Evolutionary conservation across 1,284 basidiomycete genomes (phyloP), one percentile per base, ranked within the genome.

Genomic region (Ustilago bromivora): DNA sequence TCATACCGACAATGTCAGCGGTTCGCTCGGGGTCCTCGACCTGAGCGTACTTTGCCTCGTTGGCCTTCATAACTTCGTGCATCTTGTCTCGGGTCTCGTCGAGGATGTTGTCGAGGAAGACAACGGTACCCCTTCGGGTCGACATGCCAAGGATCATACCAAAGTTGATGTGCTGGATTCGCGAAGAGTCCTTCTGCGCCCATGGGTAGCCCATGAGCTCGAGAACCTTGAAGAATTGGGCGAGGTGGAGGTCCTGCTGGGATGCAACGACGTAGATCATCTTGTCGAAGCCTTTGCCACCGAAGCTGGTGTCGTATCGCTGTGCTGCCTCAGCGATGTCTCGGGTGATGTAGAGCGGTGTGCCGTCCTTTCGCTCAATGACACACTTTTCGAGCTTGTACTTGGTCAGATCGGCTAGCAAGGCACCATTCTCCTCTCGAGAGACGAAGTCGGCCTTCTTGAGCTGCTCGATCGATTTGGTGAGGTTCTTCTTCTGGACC

Each of bases 331-430:
- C 96, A 53, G 92, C 96, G 74, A 99, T 94, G 87, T 99, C 96
- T 73, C 96, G 94, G n/a, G 96, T 98, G 74, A 99, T 91, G 88
- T 99, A 99, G 80, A 98, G 96, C 0, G 94, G 94, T 7, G 96
- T 98, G 31, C 96, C 96, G 83, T 99, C 96, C 94, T 83, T 92
- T 92, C 89, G 98, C 98, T 82, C 93, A 89, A 99, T 89, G 68
- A 99, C 93, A 9, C 95, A 92, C 85, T 93, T 94, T 54, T 93
- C 95, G 78, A 99, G 79, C 80, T 85, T 85, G 83, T 84, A 85
- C 57, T 73, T 65, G 54, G 76, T 80, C 57, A 85, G 51, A 41
- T 85, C 84, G 61, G 79, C 78, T 3, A 85, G 67, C 47, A 76
- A 40, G n/a, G 84, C 84, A 31, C 83, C 84, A 66, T 85, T 85